Percentiles rank a stretch among this genome's conserved stretches.
Conservation (phyloP, 352 stramenopile genomes). For the Aphanomyces invadans region DNA sequence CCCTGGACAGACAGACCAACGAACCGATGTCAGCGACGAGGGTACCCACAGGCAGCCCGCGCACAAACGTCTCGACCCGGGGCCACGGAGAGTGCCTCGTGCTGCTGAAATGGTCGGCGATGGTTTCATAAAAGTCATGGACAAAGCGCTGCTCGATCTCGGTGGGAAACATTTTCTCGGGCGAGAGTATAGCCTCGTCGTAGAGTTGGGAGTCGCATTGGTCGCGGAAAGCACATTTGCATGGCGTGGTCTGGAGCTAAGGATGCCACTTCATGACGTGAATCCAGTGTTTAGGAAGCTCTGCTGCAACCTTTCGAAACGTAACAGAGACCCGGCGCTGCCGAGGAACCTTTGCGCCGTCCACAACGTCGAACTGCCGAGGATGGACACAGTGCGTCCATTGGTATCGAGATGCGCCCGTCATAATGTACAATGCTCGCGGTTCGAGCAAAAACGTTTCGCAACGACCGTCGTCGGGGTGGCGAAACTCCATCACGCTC, state of each 20-base stretch:
- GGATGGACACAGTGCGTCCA: conserved; percentile 85
- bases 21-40: conserved; percentile 68
- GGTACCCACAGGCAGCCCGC: conserved; percentile 43
- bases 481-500: conserved; percentile 81
- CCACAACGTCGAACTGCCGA: conserved; percentile 78
- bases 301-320: conserved; percentile 83
- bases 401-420: conserved; percentile 69
- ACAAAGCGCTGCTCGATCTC: conserved; percentile 72
- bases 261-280: background rate
- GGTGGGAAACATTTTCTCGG: conserved; percentile 39
- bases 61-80: conserved; percentile 58
- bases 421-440: conserved; percentile 79
- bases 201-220: conserved; percentile 49
- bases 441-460: conserved; percentile 61
- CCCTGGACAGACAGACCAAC: background rate
- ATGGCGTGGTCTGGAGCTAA: conserved; percentile 40
- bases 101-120: conserved; percentile 75
- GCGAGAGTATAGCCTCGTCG: background rate
- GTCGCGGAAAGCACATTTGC: conserved; percentile 55
- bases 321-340: conserved; percentile 75
- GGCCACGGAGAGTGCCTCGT: conserved; percentile 84
- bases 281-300: no score
- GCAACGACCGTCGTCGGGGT: conserved; percentile 41
- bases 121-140: conserved; percentile 81
- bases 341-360: conserved; percentile 53